Evolutionary conservation across 2,329 filamentous ascomycete genomes (phyloP), one percentile per base, ranked within the genome.

Genomic region (Macrophomina phaseolina): DNA sequence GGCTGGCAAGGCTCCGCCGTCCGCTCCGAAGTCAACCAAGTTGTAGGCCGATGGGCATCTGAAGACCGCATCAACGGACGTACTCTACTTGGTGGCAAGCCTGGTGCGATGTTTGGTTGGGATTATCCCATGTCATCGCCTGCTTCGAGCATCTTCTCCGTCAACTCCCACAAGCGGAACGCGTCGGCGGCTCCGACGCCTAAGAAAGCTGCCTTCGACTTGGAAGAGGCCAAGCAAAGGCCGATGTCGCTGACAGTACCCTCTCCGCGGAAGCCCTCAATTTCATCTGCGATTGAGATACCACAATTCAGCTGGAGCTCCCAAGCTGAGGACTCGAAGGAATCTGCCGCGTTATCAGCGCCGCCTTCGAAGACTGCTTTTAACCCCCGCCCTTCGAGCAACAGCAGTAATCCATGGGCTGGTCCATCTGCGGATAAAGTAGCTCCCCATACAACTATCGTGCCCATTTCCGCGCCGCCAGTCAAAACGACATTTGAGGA

Each of bases 31-130:
- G 73, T 74, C 7, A 75, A 72, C 51, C 78, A 79, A 40, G 73
- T 74, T 28, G 75, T 80, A 16, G 69, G 64, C 2, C 69, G 76
- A 67, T 80, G 78, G 78, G 73, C 73, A 14, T 73, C 73, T 1
- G 77, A 80, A 65, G 78, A 80, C 67, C 74, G 76, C 9, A 73
- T 78, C 23, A 73, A 76, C 36, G 78, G 77, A 12, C 74, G 74
- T 12, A 56, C 55, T 4, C 45, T 65, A 5, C 64, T 70, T 12
- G 69, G 68, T 38, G 77, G 76, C 45, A 73, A 73, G 16, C 73
- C 73, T 6, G 72, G 74, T 36, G 76, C 75, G 1, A 76, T 73
- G 2, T 80, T 80, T 55, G 77, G 76, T 51, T 80, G 78, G 78
- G 78, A 79, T 56, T 72, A 73, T 4, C 63, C 72, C 18, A 51